A percentile compares a stretch with the other conserved stretches of the same genome.
Evolutionary conservation across 225 moss, liverwort and hornwort species (phyloP).

Genomic region (Physcomitrium patens): DNA sequence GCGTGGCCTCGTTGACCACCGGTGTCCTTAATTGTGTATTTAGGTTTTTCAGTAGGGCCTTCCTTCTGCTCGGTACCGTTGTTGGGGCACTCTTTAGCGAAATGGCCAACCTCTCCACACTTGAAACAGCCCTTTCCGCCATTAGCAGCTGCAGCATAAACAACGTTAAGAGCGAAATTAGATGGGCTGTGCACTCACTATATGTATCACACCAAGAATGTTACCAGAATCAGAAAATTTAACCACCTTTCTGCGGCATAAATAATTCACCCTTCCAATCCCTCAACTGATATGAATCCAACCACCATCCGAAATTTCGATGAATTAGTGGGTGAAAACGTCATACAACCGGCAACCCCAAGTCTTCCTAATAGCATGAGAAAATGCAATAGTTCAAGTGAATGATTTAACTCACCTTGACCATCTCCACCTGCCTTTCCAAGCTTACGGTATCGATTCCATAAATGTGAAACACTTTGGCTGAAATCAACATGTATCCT

Average conservation of each 20-base stretch:
- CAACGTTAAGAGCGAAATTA: not conserved
- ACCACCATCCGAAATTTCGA: not conserved
- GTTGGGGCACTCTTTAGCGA: constrained; percentile 81
- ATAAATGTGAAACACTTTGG: constrained; percentile 92
- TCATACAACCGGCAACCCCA: not conserved
- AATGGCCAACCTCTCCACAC: constrained; percentile 91
- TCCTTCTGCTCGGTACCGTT: constrained; percentile 52
- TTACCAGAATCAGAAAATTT: constrained; percentile 8
- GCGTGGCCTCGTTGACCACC: constrained; percentile 85
- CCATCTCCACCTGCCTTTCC: constrained; percentile 72
- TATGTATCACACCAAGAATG: not conserved
- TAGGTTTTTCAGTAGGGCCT: constrained; percentile 55
- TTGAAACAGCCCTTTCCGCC: constrained; percentile 81
- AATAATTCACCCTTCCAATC: not conserved
- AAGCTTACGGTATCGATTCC: constrained; percentile 91
- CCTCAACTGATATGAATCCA: not conserved
- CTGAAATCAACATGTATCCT: constrained; percentile 99
- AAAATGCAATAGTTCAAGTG: not conserved
- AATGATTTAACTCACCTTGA: constrained; percentile 54
- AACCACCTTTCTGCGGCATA: constrained; percentile 5
- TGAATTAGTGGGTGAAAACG: not conserved
- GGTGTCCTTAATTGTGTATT: constrained; percentile 86
- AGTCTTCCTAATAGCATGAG: constrained; percentile 22
- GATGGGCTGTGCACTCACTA: constrained; percentile 7
- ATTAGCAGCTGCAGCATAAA: constrained; percentile 51